These are phyloP conservation scores for Kuraishia hungarica DNA, from an alignment of 805 yeast genomes.

Conservation along the genomic window DNA sequence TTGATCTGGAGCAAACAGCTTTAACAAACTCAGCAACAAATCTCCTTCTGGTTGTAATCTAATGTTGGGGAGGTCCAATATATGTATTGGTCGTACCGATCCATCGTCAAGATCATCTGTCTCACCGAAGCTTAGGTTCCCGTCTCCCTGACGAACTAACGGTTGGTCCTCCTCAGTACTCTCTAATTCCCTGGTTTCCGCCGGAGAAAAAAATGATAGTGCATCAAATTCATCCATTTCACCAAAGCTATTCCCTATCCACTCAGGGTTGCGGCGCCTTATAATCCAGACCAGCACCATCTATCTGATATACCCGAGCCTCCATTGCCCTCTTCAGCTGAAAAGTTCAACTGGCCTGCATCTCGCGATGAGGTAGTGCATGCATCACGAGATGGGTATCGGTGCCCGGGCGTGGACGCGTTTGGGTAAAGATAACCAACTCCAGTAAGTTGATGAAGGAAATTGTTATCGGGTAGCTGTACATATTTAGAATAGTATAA, in stretches of 20 bases:
- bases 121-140: not conserved
- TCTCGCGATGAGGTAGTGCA: not conserved
- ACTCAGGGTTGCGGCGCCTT: too few relatives aligned
- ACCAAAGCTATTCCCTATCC: not conserved
- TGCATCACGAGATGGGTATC: not conserved
- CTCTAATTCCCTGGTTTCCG: not conserved
- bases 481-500: too few relatives aligned
- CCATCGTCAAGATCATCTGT: constrained; percentile 14
- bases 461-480: not conserved
- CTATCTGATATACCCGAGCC: not conserved
- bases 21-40: constrained; percentile 35
- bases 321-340: not conserved
- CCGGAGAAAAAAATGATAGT: constrained; percentile 10
- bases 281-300: too few relatives aligned
- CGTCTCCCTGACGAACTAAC: too few relatives aligned
- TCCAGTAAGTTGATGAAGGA: not conserved
- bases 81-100: constrained; percentile 31
- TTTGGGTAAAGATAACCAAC: not conserved
- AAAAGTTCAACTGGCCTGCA: not conserved
- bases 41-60: constrained; percentile 34
- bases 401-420: not conserved
- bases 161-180: not conserved
- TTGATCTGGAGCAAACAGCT: constrained; percentile 38
- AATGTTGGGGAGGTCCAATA: constrained; percentile 53
- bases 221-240: constrained; percentile 13